Evolutionary conservation across 1,284 basidiomycete genomes (phyloP).

Genomic region (Ganoderma leucocontextum): DNA sequence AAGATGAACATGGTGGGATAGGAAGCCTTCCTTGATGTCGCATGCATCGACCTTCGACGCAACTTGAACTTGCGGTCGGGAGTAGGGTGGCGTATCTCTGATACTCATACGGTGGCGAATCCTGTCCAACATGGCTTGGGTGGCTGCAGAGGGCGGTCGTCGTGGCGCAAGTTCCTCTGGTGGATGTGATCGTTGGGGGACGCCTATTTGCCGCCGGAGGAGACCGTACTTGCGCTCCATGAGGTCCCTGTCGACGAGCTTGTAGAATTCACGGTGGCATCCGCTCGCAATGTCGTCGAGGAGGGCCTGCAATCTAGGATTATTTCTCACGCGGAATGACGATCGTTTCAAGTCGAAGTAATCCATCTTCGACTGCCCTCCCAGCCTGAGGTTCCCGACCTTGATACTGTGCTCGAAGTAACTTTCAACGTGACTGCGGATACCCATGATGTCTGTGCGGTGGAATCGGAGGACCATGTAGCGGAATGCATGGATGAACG

Average conservation of each 20-base stretch:
- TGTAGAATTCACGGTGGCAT: neutral
- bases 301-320: neutral
- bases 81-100: too few species aligned
- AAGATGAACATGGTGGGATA: neutral
- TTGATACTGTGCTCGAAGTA: neutral
- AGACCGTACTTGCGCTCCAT: neutral
- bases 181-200: too few species aligned
- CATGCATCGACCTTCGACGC: neutral
- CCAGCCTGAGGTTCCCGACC: neutral
- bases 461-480: slow-evolving; percentile 6
- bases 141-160: too few species aligned
- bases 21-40: neutral
- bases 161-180: too few species aligned
- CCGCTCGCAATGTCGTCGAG: neutral
- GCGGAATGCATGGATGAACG: slow-evolving; percentile 19
- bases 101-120: too few species aligned
- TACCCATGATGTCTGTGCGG: neutral
- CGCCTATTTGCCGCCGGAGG: too few species aligned
- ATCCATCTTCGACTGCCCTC: neutral
- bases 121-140: too few species aligned
- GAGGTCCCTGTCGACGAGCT: neutral
- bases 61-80: too few species aligned
- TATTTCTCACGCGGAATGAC: neutral
- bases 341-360: neutral
- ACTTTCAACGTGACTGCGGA: neutral